Evolutionary conservation across 2,329 filamentous ascomycete species (phyloP).

Genomic region (Massarina eburnea): DNA sequence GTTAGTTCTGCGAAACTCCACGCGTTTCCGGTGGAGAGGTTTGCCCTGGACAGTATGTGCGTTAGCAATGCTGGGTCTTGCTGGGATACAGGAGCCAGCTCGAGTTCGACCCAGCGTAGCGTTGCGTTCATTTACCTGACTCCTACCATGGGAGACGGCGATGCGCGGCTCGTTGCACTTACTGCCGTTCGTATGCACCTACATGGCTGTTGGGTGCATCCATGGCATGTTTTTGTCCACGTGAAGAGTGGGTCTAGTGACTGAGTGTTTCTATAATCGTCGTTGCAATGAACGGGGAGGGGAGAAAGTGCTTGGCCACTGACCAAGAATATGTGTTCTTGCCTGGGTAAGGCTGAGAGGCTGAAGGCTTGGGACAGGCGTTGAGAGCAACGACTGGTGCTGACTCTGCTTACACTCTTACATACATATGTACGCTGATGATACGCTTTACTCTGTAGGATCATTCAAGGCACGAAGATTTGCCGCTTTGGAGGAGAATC

Average conservation of each 20-base stretch:
- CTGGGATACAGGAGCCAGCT: not conserved
- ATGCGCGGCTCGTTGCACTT: not conserved
- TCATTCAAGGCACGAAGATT: too few species aligned
- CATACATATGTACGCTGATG: too few species aligned
- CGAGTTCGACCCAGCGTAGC: not conserved
- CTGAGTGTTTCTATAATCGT: not conserved
- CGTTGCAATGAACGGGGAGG: not conserved
- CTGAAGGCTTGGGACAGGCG: not conserved
- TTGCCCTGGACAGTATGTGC: not conserved
- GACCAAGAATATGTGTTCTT: not conserved
- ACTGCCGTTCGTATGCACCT: constrained; percentile 1
- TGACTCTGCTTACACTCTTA: not conserved
- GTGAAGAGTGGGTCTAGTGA: not conserved
- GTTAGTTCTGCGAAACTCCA: not conserved
- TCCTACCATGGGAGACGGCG: not conserved
- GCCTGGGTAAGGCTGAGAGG: not conserved
- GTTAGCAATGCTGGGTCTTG: not conserved
- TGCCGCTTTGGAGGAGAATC: too few species aligned
- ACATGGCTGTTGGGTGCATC: not conserved
- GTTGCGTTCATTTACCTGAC: not conserved
- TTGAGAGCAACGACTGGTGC: not conserved
- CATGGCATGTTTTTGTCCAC: not conserved
- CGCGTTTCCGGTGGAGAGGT: not conserved
- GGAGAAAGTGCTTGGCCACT: not conserved
- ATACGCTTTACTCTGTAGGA: too few species aligned